Conservation (phyloP, 306 rosid species). For the Casuarina cunninghamiana region DNA sequence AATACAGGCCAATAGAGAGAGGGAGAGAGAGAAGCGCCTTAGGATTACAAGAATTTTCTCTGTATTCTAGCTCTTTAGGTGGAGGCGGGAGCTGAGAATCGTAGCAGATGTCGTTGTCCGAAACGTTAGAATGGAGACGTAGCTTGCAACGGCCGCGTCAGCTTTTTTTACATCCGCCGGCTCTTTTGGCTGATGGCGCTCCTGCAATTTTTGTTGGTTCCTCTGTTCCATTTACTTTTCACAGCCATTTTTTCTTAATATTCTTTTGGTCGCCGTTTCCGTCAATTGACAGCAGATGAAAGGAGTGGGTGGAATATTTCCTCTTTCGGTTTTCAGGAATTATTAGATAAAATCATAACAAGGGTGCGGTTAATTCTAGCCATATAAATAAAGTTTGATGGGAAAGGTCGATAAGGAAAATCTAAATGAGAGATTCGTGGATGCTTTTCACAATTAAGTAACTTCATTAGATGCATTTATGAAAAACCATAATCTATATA, state of each 20-base stretch:
- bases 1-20: neutral
- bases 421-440: too few species aligned
- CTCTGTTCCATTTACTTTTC: neutral
- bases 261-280: conserved; percentile 19
- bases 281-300: too few species aligned
- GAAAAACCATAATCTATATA: too few species aligned
- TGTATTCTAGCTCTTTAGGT: conserved; percentile 34
- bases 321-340: too few species aligned
- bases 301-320: too few species aligned
- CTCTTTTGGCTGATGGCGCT: conserved; percentile 23
- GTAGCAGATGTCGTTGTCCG: conserved; percentile 46
- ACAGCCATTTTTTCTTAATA: neutral
- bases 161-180: conserved; percentile 40
- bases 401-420: too few species aligned
- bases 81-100: conserved; percentile 16
- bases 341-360: too few species aligned
- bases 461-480: too few species aligned
- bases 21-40: conserved; percentile 24
- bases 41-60: conserved; percentile 36
- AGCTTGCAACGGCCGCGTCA: conserved; percentile 72
- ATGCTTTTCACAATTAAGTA: too few species aligned
- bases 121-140: conserved; percentile 43
- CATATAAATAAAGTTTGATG: too few species aligned
- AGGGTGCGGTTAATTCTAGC: neutral
- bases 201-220: conserved; percentile 3